These are phyloP conservation scores for Penicillium subrubescens DNA, from an alignment of 495 filamentous ascomycete species.

Conservation along the genomic window DNA sequence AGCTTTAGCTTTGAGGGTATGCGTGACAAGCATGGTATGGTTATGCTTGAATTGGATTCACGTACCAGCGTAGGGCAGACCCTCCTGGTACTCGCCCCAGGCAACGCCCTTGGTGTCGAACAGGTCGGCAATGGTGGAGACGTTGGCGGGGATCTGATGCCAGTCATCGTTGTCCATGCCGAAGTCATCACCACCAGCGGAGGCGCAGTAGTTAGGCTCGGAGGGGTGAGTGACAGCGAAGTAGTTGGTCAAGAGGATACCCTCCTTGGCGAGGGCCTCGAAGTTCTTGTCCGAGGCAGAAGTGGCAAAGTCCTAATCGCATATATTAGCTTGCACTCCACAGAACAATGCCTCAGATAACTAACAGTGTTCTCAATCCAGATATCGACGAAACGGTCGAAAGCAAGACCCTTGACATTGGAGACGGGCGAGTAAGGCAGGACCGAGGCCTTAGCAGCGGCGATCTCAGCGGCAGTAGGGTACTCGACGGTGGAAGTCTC, in stretches of 20 bases:
- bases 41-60: not conserved
- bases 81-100: conserved; percentile 73
- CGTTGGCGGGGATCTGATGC: conserved; percentile 56
- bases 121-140: conserved; percentile 69
- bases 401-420: conserved; percentile 63
- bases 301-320: conserved; percentile 55
- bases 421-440: conserved; percentile 55
- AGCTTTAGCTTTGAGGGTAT: not conserved
- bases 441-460: conserved; percentile 33
- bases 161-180: conserved; percentile 71
- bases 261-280: conserved; percentile 59
- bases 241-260: conserved; percentile 68
- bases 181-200: conserved; percentile 64
- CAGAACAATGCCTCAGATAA: not conserved
- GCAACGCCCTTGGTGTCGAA: conserved; percentile 67
- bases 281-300: conserved; percentile 54
- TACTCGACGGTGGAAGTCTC: conserved; percentile 32
- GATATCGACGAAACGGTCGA: conserved; percentile 67
- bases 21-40: too few relatives aligned
- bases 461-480: conserved; percentile 36
- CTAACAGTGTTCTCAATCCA: conserved; percentile 75
- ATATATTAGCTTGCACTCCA: not conserved
- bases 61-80: conserved; percentile 61
- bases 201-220: conserved; percentile 70
- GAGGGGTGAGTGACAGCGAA: conserved; percentile 66